Percentiles rank a stretch among this genome's conserved stretches.
Evolutionary conservation across 2,329 filamentous ascomycete genomes (phyloP).

Genomic region (Paracoccidioides brasiliensis): DNA sequence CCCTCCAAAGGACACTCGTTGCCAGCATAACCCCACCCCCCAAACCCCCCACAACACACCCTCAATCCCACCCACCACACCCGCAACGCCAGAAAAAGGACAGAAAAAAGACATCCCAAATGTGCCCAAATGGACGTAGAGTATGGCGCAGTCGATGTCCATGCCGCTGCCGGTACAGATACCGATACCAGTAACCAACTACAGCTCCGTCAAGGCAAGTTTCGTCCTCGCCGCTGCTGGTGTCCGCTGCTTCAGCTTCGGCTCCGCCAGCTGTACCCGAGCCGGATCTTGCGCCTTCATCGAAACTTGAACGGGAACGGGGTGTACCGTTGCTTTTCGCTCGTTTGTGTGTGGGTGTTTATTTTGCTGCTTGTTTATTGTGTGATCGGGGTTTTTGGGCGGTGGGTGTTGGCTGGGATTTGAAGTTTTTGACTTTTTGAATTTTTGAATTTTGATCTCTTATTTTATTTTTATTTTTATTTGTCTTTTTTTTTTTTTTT

Average conservation of each 20-base stretch:
- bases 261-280: too few species aligned
- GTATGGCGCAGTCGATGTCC: too few species aligned
- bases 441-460: neutral
- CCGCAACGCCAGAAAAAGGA: neutral
- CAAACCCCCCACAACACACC: neutral
- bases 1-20: neutral
- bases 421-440: neutral
- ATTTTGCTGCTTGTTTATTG: neutral
- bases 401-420: neutral
- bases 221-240: neutral
- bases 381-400: neutral
- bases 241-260: neutral
- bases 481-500: neutral
- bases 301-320: neutral
- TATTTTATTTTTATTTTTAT: neutral
- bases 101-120: neutral
- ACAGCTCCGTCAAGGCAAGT: neutral
- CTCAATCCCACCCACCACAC: neutral
- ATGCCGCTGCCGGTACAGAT: neutral
- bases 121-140: neutral
- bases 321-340: neutral
- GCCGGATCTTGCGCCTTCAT: neutral
- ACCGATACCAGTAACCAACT: neutral
- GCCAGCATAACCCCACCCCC: neutral
- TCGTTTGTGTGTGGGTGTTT: neutral